phyloP scores from a whole-genome alignment of 2,329 filamentous ascomycete genomes.

The Xylaria sp. region DNA sequence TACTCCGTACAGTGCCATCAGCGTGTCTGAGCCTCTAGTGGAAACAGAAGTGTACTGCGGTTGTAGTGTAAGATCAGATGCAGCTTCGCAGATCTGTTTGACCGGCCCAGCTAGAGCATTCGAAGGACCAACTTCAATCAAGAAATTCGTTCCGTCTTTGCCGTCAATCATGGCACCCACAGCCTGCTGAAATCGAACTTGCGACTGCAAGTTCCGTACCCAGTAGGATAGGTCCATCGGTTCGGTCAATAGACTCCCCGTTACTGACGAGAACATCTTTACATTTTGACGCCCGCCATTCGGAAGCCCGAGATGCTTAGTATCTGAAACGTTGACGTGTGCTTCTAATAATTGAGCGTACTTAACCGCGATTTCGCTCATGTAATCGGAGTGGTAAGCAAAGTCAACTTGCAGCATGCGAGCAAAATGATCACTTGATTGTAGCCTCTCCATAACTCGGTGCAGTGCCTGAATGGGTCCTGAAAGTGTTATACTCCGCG shows the following conservation, averaged over 20 bases:
- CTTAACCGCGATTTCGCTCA: slow-evolving; percentile 35
- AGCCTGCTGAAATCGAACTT: slow-evolving; percentile 41
- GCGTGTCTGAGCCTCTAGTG: not conserved
- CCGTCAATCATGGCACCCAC: slow-evolving; percentile 20
- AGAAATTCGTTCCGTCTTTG: slow-evolving; percentile 21
- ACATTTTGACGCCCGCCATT: not conserved
- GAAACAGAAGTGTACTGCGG: not conserved
- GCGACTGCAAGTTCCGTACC: slow-evolving; percentile 43
- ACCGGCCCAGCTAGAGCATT: slow-evolving; percentile 35
- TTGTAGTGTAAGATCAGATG: not conserved
- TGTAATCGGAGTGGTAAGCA: slow-evolving; percentile 51
- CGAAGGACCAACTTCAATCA: slow-evolving; percentile 41
- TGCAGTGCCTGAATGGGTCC: slow-evolving; percentile 39
- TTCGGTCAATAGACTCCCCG: not conserved
- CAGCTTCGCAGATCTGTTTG: slow-evolving; percentile 37
- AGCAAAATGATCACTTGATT: slow-evolving; percentile 45
- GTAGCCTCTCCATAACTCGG: slow-evolving; percentile 33
- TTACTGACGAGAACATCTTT: slow-evolving; percentile 17
- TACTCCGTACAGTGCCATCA: not conserved
- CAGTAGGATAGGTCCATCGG: slow-evolving; percentile 39
- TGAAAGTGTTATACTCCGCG: slow-evolving; percentile 48
- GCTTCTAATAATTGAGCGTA: slow-evolving; percentile 35
- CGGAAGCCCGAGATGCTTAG: not conserved
- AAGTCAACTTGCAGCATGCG: slow-evolving; percentile 46
- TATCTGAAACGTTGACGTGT: not conserved